Base-by-base conservation (phyloP, 345 rosid species). In the Ceriops zippeliana region DNA sequence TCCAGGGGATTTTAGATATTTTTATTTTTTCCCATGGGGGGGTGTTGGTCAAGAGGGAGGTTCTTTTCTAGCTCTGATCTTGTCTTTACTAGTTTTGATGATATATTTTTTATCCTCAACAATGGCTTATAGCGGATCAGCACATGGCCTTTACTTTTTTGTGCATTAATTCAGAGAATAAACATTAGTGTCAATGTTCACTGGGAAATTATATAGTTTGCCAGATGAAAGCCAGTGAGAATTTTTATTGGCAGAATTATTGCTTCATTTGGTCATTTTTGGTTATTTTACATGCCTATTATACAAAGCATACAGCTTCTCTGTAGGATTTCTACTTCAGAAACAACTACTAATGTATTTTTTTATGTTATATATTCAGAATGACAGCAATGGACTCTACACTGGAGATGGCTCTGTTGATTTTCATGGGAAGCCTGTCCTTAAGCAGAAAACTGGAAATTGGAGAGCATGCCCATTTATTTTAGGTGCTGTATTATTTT, bases 391-490 rank as follows among this genome's bases (percentile, higher is more conserved):
- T 27, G 83, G 56, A 59, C 73, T 81, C 61, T 85, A 85, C 79
- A 90, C 98, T 6, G 87, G 96, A 79, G 99, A 95, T 87, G 97
- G 98, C 74, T 91, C 99, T 0, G 96, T 95, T 52, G 96, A 90
- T 71, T 6, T 86, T 49, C 47, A 77, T 3, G 97, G 98, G 61
- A 82, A 87, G 32, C 96, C 89, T 42, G 87, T 90, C 69, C 80
- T 91, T 75, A 91, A 88, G 86, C 76, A 84, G 75, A 91, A 79
- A 10, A 90, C 96, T 34, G 98, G 98, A 31, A 91, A 86, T 58
- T 95, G 98, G 99, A 90, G 77, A 91, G 99, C 97, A 46, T 91
- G 98, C 71, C 93, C 98, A 22, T 95, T 91, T 76, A 95, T 95
- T 75, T 76, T 95, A 67, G 95, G 97, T 92, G 75, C 47, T 20